Evolutionary conservation across 495 filamentous ascomycete genomes (phyloP).

Genomic region (Sabuloglossum arenarium): DNA sequence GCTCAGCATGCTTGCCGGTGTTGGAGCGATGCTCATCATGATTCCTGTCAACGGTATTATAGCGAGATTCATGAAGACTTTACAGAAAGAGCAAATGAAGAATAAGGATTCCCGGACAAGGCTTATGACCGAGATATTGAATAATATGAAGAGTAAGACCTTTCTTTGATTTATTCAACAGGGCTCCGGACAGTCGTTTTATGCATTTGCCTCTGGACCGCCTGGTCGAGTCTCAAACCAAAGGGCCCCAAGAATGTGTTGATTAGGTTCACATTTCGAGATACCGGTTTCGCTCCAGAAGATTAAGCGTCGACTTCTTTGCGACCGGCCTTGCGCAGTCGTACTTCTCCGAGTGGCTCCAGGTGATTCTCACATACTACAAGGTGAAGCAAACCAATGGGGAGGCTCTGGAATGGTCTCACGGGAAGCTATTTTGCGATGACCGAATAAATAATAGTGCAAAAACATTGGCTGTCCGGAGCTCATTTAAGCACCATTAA

Average conservation of each 20-base stretch:
- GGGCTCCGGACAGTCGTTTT: background rate
- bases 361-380: background rate
- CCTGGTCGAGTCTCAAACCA: background rate
- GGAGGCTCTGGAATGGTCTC: too few species aligned
- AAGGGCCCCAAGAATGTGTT: background rate
- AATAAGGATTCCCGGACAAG: conserved; percentile 92
- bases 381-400: too few species aligned
- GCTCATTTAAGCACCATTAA: too few species aligned
- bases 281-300: background rate
- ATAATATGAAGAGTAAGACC: conserved; percentile 75
- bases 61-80: conserved; percentile 75
- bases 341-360: background rate
- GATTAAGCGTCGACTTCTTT: background rate
- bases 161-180: background rate
- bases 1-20: conserved; percentile 86
- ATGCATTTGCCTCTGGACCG: background rate
- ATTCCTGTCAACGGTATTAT: conserved; percentile 91
- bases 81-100: conserved; percentile 96
- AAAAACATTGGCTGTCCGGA: background rate
- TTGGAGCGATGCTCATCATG: conserved; percentile 93
- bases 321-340: background rate
- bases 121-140: conserved; percentile 91
- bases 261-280: background rate
- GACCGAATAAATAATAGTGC: background rate
- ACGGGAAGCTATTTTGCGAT: too few species aligned